These are phyloP conservation scores for Cercospora citrullina DNA, from an alignment of 2,329 filamentous ascomycete genomes.

Conservation along the genomic window DNA sequence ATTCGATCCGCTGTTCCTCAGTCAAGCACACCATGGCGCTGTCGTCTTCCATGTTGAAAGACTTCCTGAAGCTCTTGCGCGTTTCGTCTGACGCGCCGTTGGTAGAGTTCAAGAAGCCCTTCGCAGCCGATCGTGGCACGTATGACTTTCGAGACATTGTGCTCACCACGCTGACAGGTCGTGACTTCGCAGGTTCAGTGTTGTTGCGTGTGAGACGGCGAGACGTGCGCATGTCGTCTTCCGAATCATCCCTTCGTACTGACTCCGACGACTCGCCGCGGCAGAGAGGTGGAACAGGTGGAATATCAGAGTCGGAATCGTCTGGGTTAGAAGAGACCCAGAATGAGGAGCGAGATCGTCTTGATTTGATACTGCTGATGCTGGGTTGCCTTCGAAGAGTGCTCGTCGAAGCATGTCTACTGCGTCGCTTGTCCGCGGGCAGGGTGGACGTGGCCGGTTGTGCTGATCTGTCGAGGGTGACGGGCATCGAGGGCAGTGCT, in stretches of 20 bases:
- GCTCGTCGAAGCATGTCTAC: slow-evolving; percentile 18
- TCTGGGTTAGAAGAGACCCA: slow-evolving; percentile 30
- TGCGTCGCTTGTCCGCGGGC: slow-evolving; percentile 21
- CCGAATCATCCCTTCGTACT: slow-evolving; percentile 13
- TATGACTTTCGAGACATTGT: slow-evolving; percentile 28
- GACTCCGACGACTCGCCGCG: slow-evolving; percentile 21
- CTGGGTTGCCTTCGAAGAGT: slow-evolving; percentile 14
- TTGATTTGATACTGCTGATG: slow-evolving; percentile 20
- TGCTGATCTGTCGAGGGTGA: slow-evolving; percentile 10
- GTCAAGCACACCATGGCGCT: slow-evolving; percentile 31
- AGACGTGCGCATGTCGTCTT: slow-evolving; percentile 1
- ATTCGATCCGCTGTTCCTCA: slow-evolving; percentile 33
- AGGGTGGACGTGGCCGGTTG: slow-evolving; percentile 21
- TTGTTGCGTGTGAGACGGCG: slow-evolving; percentile 2
- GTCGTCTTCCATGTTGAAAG: slow-evolving; percentile 25
- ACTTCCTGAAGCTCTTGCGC: slow-evolving; percentile 26
- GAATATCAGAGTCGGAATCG: slow-evolving; percentile 26
- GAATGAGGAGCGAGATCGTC: slow-evolving; percentile 22
- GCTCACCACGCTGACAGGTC: slow-evolving; percentile 27
- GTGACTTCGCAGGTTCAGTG: slow-evolving; percentile 12
- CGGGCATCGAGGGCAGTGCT: slow-evolving; percentile 21
- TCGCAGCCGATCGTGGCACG: slow-evolving; percentile 28
- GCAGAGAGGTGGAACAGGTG: slow-evolving; percentile 27
- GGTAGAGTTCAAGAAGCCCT: slow-evolving; percentile 31
- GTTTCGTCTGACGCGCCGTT: slow-evolving; percentile 24